Percentiles rank a stretch among this genome's conserved stretches.
Conservation (phyloP, 192 early-diverging fungal species). For the Oehlia diaphana region DNA sequence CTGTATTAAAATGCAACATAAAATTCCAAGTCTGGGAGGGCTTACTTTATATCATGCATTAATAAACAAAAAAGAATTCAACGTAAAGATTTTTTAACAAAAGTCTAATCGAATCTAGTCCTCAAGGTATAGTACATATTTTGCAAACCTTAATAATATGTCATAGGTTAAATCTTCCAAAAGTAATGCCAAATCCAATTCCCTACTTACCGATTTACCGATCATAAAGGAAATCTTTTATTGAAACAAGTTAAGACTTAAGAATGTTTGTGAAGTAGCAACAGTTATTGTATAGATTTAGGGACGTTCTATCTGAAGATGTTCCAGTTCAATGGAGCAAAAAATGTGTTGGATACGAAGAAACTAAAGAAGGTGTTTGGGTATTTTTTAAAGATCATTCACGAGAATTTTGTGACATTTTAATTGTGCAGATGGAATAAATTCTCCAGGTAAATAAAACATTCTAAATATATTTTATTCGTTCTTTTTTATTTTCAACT, state of each 20-base stretch:
- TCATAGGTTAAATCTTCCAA: background rate
- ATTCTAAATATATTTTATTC: too few relatives aligned
- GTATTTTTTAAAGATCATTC: background rate
- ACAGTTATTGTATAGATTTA: background rate
- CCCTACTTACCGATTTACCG: too few relatives aligned
- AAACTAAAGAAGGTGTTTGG: constrained; percentile 5
- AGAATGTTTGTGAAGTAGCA: background rate
- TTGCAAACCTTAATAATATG: too few relatives aligned
- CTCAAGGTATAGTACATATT: too few relatives aligned
- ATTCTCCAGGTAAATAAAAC: background rate
- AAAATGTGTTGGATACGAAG: constrained; percentile 11
- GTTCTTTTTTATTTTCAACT: too few relatives aligned
- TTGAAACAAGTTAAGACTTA: background rate
- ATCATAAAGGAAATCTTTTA: background rate
- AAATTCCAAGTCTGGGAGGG: too few relatives aligned
- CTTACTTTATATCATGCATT: too few relatives aligned
- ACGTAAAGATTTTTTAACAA: too few relatives aligned
- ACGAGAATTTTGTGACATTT: background rate
- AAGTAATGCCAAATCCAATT: background rate
- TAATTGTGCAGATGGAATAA: background rate
- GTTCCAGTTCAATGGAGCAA: background rate
- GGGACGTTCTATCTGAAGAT: background rate
- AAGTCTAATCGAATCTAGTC: too few relatives aligned
- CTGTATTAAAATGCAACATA: too few relatives aligned
- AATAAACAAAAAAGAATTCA: too few relatives aligned